These are phyloP conservation scores for Russula virescens DNA, from an alignment of 768 basidiomycete genomes.

Conservation along the genomic window DNA sequence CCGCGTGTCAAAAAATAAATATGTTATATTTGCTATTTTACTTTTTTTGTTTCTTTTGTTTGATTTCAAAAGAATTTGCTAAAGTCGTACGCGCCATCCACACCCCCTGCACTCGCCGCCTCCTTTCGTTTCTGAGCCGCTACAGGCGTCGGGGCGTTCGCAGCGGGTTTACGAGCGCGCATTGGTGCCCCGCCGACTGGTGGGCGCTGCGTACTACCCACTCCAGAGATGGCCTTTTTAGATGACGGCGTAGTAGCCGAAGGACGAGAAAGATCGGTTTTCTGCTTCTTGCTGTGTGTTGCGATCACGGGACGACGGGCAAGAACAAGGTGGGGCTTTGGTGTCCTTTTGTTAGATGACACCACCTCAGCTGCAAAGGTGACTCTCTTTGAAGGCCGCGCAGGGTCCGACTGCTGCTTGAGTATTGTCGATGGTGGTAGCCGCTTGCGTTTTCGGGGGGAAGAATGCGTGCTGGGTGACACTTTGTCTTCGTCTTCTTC, in stretches of 20 bases:
- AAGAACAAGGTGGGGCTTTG: background rate
- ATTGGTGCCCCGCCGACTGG: background rate
- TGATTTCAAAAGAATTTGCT: constrained; percentile 43
- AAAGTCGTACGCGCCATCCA: constrained; percentile 51
- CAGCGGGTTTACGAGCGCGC: constrained; percentile 28
- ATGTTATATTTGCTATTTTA: too few relatives aligned
- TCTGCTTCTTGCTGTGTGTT: background rate
- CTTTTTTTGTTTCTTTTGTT: background rate
- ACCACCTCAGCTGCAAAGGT: constrained; percentile 23
- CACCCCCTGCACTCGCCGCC: constrained; percentile 12
- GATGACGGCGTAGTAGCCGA: background rate
- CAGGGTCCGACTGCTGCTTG: background rate
- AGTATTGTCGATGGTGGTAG: background rate
- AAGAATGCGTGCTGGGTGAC: constrained; percentile 12
- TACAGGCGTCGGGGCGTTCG: constrained; percentile 32
- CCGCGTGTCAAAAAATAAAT: background rate
- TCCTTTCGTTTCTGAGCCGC: constrained; percentile 24
- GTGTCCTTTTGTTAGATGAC: too few relatives aligned
- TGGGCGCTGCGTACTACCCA: background rate
- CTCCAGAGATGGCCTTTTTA: background rate
- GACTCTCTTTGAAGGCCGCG: constrained; percentile 33
- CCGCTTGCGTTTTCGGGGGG: constrained; percentile 32
- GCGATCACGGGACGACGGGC: too few relatives aligned
- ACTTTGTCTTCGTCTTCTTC: constrained; percentile 32
- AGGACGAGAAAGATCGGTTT: background rate